Evolutionary conservation across 495 filamentous ascomycete genomes (phyloP), one percentile per base, ranked within the genome.

Genomic region (Xylaria venustula): DNA sequence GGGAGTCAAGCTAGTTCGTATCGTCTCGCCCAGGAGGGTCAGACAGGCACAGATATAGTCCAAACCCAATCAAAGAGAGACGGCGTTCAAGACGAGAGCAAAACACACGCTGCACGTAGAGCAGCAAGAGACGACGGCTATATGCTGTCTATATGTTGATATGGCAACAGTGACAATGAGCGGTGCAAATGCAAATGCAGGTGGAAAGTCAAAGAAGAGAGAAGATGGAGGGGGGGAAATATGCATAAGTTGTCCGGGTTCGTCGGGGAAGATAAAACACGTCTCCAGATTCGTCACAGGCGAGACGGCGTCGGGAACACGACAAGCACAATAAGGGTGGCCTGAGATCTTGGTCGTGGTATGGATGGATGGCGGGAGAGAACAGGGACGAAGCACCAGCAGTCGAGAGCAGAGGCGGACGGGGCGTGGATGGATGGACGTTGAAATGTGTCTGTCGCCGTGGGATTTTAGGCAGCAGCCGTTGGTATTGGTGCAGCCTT

Each of bases 391-490:
- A 40, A 40, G 37, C 37, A 40, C 7, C 37, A 40, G 5, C 5
- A 34, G 30, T 11, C 4, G 30, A 34, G 37, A 40, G 37, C 37
- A 40, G 48, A 51, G 40, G 25, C 37, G 37, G 47, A 41, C 34
- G 45, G 45, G 36, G 30, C 5, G 11, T 34, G 30, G 11, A 5
- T 41, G 61, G 53, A 19, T 48, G 54, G 53, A 58, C 53, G 42
- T 56, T 63, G 57, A 60, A 60, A 60, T 60, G 57, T 60, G 47
- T 60, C 56, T 51, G 26, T 63, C 40, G 66, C 46, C 51, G 51
- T 68, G 64, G 66, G 66, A 61, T 54, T 71, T 71, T 71, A 71
- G 69, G 69, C 69, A 71, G 69, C 69, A 71, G 69, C 58, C 64
- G 58, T 69, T 55, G 47, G 61, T 51, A 65, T 62, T 69, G 67